A percentile compares a stretch with the other conserved stretches of the same genome.
These are phyloP conservation scores for Ascochyta pisi DNA, from an alignment of 2,329 filamentous ascomycete species.

Conservation along the genomic window DNA sequence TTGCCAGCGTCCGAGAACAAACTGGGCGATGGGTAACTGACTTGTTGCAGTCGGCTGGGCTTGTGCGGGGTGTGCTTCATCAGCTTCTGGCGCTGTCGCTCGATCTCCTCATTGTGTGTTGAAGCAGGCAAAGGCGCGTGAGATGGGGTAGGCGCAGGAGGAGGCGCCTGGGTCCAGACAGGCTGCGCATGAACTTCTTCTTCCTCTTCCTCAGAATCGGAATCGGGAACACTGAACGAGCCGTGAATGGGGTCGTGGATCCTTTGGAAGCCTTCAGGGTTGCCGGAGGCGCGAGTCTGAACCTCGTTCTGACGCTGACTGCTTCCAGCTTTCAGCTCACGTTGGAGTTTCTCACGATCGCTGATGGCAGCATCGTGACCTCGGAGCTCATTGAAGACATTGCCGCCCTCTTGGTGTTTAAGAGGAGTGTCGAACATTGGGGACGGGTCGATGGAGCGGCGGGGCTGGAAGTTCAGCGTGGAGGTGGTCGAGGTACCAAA, in stretches of 20 bases:
- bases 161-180: conserved; percentile 45
- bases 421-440: conserved; percentile 38
- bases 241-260: conserved; percentile 21
- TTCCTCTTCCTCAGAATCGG: conserved; percentile 29
- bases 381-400: conserved; percentile 39
- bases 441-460: conserved; percentile 38
- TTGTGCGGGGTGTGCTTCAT: conserved; percentile 46
- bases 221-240: conserved; percentile 24
- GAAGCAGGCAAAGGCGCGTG: conserved; percentile 36
- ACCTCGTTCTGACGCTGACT: conserved; percentile 1
- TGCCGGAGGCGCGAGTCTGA: conserved; percentile 32
- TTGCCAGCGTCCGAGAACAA: conserved; percentile 36
- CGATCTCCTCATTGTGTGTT: conserved; percentile 28
- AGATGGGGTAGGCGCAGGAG: conserved; percentile 44
- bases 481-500: conserved; percentile 29
- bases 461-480: conserved; percentile 36
- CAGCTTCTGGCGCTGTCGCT: conserved; percentile 37
- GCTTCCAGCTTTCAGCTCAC: conserved; percentile 6
- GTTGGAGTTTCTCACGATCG: conserved; percentile 25
- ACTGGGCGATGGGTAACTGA: conserved; percentile 43
- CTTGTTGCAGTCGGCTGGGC: conserved; percentile 43
- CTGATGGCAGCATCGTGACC: conserved; percentile 22
- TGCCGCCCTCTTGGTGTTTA: conserved; percentile 29
- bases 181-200: conserved; percentile 38
- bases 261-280: conserved; percentile 10